Percentiles rank a stretch among this genome's conserved stretches.
Evolutionary conservation across 495 filamentous ascomycete species (phyloP).

Genomic region (Penicillium coprophilum): DNA sequence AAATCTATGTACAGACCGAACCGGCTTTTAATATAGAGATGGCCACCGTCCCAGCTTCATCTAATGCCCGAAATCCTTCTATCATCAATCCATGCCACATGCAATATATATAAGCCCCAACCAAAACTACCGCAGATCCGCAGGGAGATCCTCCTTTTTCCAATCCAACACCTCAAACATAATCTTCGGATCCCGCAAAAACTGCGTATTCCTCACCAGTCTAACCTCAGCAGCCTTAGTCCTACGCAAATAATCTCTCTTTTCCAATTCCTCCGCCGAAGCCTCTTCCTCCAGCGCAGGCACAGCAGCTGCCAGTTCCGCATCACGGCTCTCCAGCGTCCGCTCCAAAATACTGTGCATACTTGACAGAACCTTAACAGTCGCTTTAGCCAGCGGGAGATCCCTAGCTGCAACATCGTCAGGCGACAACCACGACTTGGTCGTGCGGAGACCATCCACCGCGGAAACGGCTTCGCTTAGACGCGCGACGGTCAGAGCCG

Average conservation of each 20-base stretch:
- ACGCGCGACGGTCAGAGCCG: constrained; percentile 83
- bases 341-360: constrained; percentile 84
- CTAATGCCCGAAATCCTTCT: constrained; percentile 2
- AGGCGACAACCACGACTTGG: constrained; percentile 64
- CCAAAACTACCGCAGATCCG: constrained; percentile 17
- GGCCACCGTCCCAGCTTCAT: neutral
- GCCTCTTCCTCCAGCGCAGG: constrained; percentile 22
- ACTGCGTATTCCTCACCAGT: constrained; percentile 68
- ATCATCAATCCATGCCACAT: constrained; percentile 4
- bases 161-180: constrained; percentile 41
- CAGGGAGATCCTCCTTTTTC: constrained; percentile 35
- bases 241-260: constrained; percentile 61
- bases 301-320: constrained; percentile 39
- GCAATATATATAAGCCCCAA: neutral
- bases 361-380: constrained; percentile 84
- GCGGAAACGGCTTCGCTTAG: constrained; percentile 73
- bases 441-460: constrained; percentile 42
- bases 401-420: constrained; percentile 66
- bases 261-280: constrained; percentile 53
- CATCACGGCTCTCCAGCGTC: constrained; percentile 69
- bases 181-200: constrained; percentile 60
- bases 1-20: constrained; percentile 22
- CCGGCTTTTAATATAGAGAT: neutral
- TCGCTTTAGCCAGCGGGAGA: constrained; percentile 76
- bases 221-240: constrained; percentile 80